These are phyloP conservation scores for Plasmodium coatneyi DNA, from an alignment of 169 alveolate species.

Conservation along the genomic window DNA sequence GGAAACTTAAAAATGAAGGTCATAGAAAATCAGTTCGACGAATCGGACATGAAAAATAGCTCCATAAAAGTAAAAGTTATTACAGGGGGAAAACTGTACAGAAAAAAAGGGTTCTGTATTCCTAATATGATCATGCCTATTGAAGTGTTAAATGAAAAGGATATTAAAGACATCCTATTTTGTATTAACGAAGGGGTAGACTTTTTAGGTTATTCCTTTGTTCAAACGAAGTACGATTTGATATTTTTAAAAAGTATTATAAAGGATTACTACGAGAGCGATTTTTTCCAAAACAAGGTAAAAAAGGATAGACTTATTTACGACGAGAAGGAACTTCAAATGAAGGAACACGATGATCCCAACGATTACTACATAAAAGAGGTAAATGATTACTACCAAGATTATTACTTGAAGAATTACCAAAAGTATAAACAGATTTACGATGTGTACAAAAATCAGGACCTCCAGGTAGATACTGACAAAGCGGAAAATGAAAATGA, in stretches of 20 bases:
- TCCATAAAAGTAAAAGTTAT: conserved; percentile 78
- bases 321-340: conserved; percentile 57
- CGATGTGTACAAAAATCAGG: conserved; percentile 47
- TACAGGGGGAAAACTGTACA: conserved; percentile 82
- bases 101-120: conserved; percentile 88
- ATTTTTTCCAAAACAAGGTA: conserved; percentile 76
- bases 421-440: conserved; percentile 42
- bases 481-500: neutral
- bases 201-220: conserved; percentile 84
- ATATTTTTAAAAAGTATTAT: conserved; percentile 80
- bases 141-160: conserved; percentile 84
- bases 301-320: conserved; percentile 76
- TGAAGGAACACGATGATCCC: conserved; percentile 38
- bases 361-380: conserved; percentile 65
- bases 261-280: conserved; percentile 78
- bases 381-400: conserved; percentile 61
- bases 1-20: conserved; percentile 83
- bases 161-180: conserved; percentile 87
- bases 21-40: conserved; percentile 41
- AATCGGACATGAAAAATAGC: conserved; percentile 10
- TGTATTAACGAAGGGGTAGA: conserved; percentile 81
- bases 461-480: conserved; percentile 11
- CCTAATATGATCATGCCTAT: conserved; percentile 86
- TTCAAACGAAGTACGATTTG: conserved; percentile 82
- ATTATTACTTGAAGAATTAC: conserved; percentile 61